Evolutionary conservation across 75 land plant genomes (phyloP).

Genomic region (Pinus taeda): DNA sequence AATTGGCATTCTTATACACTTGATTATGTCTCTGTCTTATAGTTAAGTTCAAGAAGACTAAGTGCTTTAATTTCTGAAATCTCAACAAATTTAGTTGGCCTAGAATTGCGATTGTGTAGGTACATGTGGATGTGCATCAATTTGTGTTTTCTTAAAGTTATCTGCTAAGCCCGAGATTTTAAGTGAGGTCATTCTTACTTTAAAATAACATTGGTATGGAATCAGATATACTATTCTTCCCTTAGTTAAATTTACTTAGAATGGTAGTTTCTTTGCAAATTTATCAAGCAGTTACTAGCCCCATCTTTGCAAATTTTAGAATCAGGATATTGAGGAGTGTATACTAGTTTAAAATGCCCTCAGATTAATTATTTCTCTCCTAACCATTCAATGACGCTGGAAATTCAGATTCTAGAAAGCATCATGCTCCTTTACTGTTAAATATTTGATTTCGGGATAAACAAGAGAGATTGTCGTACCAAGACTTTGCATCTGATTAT

Average conservation of each 20-base stretch:
- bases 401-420: neutral
- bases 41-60: neutral
- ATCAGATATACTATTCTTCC: neutral
- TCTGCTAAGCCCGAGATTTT: neutral
- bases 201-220: neutral
- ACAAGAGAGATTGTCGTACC: neutral
- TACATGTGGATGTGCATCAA: neutral
- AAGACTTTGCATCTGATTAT: neutral
- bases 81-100: neutral
- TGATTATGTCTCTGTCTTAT: neutral
- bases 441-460: neutral
- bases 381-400: neutral
- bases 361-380: neutral
- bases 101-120: constrained; percentile 2
- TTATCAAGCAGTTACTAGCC: neutral
- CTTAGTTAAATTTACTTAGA: neutral
- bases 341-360: neutral
- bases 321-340: neutral
- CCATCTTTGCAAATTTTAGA: neutral
- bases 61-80: neutral
- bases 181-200: neutral
- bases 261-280: neutral
- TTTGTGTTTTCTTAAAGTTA: neutral
- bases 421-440: neutral
- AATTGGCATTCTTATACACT: neutral